These are phyloP conservation scores for Neospora caninum DNA, from an alignment of 169 alveolate genomes.

Conservation along the genomic window DNA sequence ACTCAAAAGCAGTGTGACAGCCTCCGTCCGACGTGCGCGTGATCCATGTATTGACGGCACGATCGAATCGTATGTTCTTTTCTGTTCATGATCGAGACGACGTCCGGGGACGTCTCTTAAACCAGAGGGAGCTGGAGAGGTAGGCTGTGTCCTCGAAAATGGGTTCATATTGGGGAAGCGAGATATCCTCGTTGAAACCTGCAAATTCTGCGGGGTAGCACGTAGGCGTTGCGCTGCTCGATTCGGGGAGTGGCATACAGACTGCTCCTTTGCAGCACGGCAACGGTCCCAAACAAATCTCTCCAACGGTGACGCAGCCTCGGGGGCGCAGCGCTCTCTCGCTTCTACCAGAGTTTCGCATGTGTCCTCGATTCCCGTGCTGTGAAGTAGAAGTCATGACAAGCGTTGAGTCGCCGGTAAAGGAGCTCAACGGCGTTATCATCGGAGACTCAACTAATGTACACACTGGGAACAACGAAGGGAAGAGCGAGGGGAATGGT, in stretches of 20 bases:
- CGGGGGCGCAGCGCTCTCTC: background rate
- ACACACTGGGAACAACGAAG: background rate
- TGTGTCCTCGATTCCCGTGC: too few species aligned
- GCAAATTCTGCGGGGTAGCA: background rate
- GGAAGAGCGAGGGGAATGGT: too few species aligned
- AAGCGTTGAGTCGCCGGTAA: background rate
- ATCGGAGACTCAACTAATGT: background rate
- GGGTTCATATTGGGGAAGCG: background rate
- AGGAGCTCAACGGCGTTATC: background rate
- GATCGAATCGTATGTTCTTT: too few species aligned
- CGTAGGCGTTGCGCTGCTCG: background rate
- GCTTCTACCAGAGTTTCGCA: background rate
- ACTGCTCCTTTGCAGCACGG: background rate
- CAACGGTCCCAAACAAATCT: background rate
- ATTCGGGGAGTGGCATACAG: background rate
- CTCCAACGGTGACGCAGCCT: slow-evolving; percentile 29
- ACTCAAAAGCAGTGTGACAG: too few species aligned
- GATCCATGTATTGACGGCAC: too few species aligned
- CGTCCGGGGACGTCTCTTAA: background rate
- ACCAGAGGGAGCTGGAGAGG: background rate
- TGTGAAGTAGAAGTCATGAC: background rate
- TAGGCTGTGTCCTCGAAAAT: background rate
- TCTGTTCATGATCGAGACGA: background rate
- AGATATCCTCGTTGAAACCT: background rate
- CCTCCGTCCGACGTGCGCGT: too few species aligned